Evolutionary conservation across 192 early-diverging fungal genomes (phyloP).

Genomic region (Geosiphon pyriformis): DNA sequence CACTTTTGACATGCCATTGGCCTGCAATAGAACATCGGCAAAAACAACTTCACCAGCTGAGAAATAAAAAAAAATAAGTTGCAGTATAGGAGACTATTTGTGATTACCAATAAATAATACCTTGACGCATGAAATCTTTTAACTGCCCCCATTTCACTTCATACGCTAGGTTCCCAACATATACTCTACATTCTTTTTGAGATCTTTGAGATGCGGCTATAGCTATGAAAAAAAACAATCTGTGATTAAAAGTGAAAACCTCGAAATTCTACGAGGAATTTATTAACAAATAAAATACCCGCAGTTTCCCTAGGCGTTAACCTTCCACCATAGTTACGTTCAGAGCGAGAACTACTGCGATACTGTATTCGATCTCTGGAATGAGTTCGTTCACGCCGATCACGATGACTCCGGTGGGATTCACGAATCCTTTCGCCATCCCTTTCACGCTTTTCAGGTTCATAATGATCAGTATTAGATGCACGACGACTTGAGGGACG

Average conservation of each 20-base stretch:
- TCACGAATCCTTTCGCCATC: background rate
- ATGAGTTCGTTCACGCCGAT: slow-evolving; percentile 12
- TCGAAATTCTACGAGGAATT: background rate
- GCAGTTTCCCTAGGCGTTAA: slow-evolving; percentile 20
- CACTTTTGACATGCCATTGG: slow-evolving; percentile 63
- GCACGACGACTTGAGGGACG: background rate
- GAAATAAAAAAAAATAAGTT: background rate
- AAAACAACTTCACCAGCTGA: slow-evolving; percentile 69
- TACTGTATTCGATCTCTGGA: slow-evolving; percentile 8
- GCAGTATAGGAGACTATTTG: background rate
- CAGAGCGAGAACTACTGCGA: background rate
- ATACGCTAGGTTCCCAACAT: slow-evolving; percentile 78
- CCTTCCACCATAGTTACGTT: slow-evolving; percentile 14
- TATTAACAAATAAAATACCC: slow-evolving; percentile 6
- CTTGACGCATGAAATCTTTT: slow-evolving; percentile 77
- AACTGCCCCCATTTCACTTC: slow-evolving; percentile 70
- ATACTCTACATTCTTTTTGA: slow-evolving; percentile 60
- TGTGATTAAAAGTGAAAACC: background rate
- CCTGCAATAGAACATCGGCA: slow-evolving; percentile 63
- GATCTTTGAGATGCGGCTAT: slow-evolving; percentile 39
- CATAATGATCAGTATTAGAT: slow-evolving; percentile 17
- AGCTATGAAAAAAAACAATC: slow-evolving; percentile 11
- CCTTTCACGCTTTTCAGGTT: slow-evolving; percentile 4
- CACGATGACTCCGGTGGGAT: background rate
- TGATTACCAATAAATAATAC: slow-evolving; percentile 31